Evolutionary conservation across 202 grass and related monocot genomes (phyloP).

Genomic region (Eragrostis tef): DNA sequence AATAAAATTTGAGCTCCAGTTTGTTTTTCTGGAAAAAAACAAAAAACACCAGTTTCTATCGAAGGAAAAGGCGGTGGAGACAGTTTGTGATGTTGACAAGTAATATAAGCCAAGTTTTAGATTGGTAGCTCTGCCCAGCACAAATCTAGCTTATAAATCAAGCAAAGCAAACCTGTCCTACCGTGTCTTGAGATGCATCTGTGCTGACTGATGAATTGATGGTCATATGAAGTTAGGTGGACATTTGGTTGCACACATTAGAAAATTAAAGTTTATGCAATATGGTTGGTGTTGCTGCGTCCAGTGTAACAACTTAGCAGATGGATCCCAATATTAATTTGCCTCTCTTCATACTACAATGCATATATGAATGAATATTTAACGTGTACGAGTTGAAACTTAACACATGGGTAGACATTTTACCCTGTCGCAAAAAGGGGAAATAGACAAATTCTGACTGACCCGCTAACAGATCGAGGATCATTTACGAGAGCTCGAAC

Average conservation of each 20-base stretch:
- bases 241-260: neutral
- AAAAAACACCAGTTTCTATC: neutral
- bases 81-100: neutral
- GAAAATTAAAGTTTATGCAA: neutral
- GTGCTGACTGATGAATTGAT: neutral
- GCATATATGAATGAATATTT: neutral
- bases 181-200: neutral
- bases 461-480: neutral
- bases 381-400: neutral
- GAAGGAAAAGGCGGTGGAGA: neutral
- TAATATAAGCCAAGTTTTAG: neutral
- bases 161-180: neutral
- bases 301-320: neutral
- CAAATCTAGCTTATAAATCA: constrained; percentile 12
- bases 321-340: no score
- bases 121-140: neutral
- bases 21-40: neutral
- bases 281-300: neutral
- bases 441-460: neutral
- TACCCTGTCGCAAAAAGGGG: no score
- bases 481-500: neutral
- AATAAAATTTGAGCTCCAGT: neutral
- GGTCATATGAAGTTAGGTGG: neutral
- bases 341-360: no score
- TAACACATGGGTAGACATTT: neutral